Percentiles rank a stretch among this genome's conserved stretches.
phyloP scores from a whole-genome alignment of 2,329 filamentous ascomycete species.

The Gnomoniopsis sp. region DNA sequence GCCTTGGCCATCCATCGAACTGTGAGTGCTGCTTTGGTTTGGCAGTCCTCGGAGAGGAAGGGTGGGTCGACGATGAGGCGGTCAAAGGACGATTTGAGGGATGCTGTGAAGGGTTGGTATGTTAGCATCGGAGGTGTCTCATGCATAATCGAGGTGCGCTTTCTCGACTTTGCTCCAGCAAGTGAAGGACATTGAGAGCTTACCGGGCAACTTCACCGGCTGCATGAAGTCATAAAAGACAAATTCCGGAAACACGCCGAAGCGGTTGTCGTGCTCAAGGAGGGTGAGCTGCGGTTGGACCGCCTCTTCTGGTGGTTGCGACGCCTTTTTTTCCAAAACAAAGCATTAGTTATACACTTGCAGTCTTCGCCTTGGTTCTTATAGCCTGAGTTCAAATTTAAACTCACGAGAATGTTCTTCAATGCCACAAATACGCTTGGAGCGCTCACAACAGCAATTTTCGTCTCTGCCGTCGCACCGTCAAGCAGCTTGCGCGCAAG shows the following conservation, averaged over 20 bases:
- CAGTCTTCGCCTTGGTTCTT: too few relatives aligned
- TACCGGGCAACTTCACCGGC: slow-evolving; percentile 62
- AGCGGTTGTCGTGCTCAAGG: slow-evolving; percentile 72
- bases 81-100: slow-evolving; percentile 63
- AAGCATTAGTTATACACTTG: too few relatives aligned
- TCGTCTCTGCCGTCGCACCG: slow-evolving; percentile 52
- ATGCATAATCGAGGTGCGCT: too few relatives aligned
- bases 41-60: slow-evolving; percentile 76
- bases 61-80: slow-evolving; percentile 74
- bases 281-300: slow-evolving; percentile 58
- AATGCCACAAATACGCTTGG: slow-evolving; percentile 76
- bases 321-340: slow-evolving; percentile 9
- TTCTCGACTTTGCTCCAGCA: too few relatives aligned
- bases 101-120: slow-evolving; percentile 28
- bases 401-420: slow-evolving; percentile 64
- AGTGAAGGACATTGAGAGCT: neutral
- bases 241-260: slow-evolving; percentile 71
- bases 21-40: slow-evolving; percentile 75
- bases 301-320: slow-evolving; percentile 10
- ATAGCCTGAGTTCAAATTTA: too few relatives aligned
- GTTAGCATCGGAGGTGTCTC: too few relatives aligned
- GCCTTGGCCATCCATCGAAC: slow-evolving; percentile 66
- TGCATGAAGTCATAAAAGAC: slow-evolving; percentile 70
- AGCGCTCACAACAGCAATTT: slow-evolving; percentile 68
- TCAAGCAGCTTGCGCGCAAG: slow-evolving; percentile 65